These are phyloP conservation scores for Malus hybrid DNA, from an alignment of 331 rosid species.

Conservation along the genomic window DNA sequence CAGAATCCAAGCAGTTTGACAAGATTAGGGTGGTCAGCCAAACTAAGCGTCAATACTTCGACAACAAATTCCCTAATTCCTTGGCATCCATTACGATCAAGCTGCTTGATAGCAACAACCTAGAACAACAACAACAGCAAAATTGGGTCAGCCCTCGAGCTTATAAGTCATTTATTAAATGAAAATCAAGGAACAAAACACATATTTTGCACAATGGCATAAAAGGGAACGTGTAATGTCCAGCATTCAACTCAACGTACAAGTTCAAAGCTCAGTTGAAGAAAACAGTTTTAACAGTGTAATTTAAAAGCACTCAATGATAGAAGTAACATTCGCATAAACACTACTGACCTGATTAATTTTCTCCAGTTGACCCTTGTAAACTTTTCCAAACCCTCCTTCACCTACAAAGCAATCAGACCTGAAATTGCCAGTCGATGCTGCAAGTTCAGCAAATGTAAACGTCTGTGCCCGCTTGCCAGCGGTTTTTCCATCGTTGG, in stretches of 20 bases:
- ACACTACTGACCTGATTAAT: constrained; percentile 49
- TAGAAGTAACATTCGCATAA: background rate
- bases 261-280: background rate
- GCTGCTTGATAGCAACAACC: constrained; percentile 80
- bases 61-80: constrained; percentile 64
- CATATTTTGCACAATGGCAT: background rate
- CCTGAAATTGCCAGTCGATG: constrained; percentile 51
- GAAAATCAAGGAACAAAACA: background rate
- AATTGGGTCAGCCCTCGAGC: background rate
- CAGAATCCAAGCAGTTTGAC: constrained; percentile 79
- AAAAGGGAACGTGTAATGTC: background rate
- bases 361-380: constrained; percentile 41
- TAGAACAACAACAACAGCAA: constrained; percentile 19
- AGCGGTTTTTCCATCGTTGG: constrained; percentile 23
- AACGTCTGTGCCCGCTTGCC: constrained; percentile 38
- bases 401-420: constrained; percentile 53
- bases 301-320: background rate
- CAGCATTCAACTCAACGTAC: background rate
- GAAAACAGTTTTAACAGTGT: background rate
- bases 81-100: constrained; percentile 54
- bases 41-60: constrained; percentile 67
- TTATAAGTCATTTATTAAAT: background rate
- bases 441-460: constrained; percentile 40
- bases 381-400: constrained; percentile 89
- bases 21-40: constrained; percentile 64